Evolutionary conservation across 768 basidiomycete species (phyloP).

Genomic region (Lentinula aciculospora): DNA sequence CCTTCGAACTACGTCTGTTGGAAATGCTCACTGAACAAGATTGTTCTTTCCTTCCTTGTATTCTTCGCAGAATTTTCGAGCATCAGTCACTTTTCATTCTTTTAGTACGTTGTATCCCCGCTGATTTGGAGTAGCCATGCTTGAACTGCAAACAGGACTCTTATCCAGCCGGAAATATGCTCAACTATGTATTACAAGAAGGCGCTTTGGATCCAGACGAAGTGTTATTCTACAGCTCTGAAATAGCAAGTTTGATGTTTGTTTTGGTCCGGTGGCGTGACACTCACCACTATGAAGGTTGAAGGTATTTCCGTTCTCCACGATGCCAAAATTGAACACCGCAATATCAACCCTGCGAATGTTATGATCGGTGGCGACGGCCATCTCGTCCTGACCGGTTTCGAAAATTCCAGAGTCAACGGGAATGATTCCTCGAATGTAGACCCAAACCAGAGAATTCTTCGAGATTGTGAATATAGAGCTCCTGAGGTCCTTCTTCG

Average conservation of each 20-base stretch:
- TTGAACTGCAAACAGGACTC: constrained; percentile 21
- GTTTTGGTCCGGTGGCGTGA: background rate
- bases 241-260: constrained; percentile 33
- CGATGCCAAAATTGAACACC: constrained; percentile 39
- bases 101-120: constrained; percentile 23
- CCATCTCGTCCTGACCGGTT: constrained; percentile 40
- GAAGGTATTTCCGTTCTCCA: constrained; percentile 41
- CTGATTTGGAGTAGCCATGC: background rate
- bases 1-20: constrained; percentile 28
- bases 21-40: constrained; percentile 27
- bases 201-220: constrained; percentile 29
- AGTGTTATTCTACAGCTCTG: constrained; percentile 38
- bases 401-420: constrained; percentile 30
- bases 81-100: constrained; percentile 32
- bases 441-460: constrained; percentile 6
- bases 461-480: constrained; percentile 23
- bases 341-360: constrained; percentile 37
- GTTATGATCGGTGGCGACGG: constrained; percentile 38
- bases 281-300: constrained; percentile 20
- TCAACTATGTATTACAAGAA: constrained; percentile 22
- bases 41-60: constrained; percentile 30
- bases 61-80: constrained; percentile 36
- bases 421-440: constrained; percentile 8
- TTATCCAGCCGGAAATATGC: constrained; percentile 24
- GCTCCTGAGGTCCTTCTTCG: constrained; percentile 53